Evolutionary conservation across 352 stramenopile genomes (phyloP).

Genomic region (Phytophthora meadii): DNA sequence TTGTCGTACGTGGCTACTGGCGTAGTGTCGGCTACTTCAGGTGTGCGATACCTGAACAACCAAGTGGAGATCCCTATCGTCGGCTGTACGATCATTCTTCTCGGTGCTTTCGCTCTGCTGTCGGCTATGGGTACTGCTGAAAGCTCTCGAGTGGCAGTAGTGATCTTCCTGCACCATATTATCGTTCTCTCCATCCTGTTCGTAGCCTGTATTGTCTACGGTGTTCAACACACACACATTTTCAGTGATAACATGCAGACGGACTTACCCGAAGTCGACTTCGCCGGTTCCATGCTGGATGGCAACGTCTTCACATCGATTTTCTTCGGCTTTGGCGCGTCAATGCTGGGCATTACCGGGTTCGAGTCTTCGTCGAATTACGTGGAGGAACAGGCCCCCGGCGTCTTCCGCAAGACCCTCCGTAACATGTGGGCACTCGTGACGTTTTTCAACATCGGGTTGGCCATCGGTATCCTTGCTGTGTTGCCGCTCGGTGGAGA

Average conservation of each 20-base stretch:
- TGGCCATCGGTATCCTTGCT: slow-evolving; percentile 68
- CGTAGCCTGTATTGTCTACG: slow-evolving; percentile 59
- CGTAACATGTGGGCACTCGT: slow-evolving; percentile 85
- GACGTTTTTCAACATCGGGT: slow-evolving; percentile 84
- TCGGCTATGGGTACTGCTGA: slow-evolving; percentile 79
- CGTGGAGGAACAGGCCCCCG: slow-evolving; percentile 82
- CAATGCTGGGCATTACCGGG: slow-evolving; percentile 89
- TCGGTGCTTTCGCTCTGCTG: slow-evolving; percentile 83
- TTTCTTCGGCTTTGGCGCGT: slow-evolving; percentile 75
- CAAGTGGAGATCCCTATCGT: slow-evolving; percentile 58
- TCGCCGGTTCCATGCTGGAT: slow-evolving; percentile 48
- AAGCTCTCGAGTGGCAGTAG: slow-evolving; percentile 74
- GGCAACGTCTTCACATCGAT: slow-evolving; percentile 51
- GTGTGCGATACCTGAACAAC: slow-evolving; percentile 82
- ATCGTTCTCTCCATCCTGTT: slow-evolving; percentile 64
- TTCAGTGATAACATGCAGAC: slow-evolving; percentile 71
- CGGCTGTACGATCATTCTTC: slow-evolving; percentile 41
- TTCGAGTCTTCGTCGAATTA: slow-evolving; percentile 90
- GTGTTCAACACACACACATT: slow-evolving; percentile 56
- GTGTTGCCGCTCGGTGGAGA: slow-evolving; percentile 71
- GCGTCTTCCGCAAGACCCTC: slow-evolving; percentile 76
- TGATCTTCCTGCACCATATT: slow-evolving; percentile 84
- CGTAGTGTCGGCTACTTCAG: slow-evolving; percentile 65
- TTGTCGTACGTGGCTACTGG: slow-evolving; percentile 92
- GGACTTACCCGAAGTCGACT: slow-evolving; percentile 60